These are phyloP conservation scores for Pelargonium myrrhifolium DNA, from an alignment of 441 rosid genomes.

Conservation along the genomic window DNA sequence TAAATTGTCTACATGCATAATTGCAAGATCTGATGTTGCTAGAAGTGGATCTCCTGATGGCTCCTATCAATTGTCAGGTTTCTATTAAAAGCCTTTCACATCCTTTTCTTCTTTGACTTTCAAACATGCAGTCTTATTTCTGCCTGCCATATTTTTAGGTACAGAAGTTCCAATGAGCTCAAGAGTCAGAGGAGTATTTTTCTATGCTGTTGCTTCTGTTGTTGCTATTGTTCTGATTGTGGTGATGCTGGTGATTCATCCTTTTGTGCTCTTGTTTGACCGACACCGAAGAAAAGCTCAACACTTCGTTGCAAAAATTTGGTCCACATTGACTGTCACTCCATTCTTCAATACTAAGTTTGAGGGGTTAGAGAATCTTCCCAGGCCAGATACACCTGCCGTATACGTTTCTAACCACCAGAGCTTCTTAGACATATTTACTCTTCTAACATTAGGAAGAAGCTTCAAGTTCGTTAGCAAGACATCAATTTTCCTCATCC, in stretches of 20 bases:
- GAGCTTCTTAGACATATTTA: slow-evolving; percentile 79
- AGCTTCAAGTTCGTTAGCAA: slow-evolving; percentile 91
- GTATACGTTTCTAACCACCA: slow-evolving; percentile 91
- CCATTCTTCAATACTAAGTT: slow-evolving; percentile 50
- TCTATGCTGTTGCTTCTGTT: slow-evolving; percentile 49
- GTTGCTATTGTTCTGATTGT: slow-evolving; percentile 55
- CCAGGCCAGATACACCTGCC: slow-evolving; percentile 62
- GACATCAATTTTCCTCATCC: slow-evolving; percentile 65
- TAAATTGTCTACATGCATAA: slow-evolving; percentile 27
- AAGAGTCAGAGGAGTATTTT: slow-evolving; percentile 72
- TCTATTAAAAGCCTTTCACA: slow-evolving; percentile 18
- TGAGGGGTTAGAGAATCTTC: slow-evolving; percentile 77
- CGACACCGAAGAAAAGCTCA: slow-evolving; percentile 65
- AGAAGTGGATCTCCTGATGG: slow-evolving; percentile 49
- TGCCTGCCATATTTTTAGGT: slow-evolving; percentile 28
- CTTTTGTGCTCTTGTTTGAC: slow-evolving; percentile 68
- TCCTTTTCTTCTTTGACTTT: background rate
- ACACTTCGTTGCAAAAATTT: slow-evolving; percentile 61
- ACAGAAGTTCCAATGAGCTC: slow-evolving; percentile 54
- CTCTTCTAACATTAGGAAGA: slow-evolving; percentile 78
- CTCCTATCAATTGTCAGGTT: slow-evolving; percentile 50
- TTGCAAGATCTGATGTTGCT: slow-evolving; percentile 56
- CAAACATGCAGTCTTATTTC: slow-evolving; percentile 13
- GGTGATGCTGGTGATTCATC: slow-evolving; percentile 65
- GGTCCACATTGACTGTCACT: slow-evolving; percentile 55